phyloP scores from a whole-genome alignment of 371 early-diverging fungal species.

The Actinomucor elegans region DNA sequence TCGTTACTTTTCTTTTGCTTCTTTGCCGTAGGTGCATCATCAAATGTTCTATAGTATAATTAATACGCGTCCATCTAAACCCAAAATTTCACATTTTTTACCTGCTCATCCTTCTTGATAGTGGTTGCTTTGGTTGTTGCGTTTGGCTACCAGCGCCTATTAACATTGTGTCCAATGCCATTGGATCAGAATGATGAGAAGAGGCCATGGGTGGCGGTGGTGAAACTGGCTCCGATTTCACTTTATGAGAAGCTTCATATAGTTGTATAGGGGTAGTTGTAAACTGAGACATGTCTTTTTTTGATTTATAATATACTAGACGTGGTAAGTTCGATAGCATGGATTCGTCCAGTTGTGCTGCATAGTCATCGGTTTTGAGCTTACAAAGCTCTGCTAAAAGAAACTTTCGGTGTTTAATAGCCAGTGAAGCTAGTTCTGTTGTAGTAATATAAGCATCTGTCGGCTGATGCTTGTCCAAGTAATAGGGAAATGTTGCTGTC shows the following conservation, averaged over 20 bases:
- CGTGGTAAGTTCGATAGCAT: slow-evolving; percentile 26
- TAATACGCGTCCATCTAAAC: neutral
- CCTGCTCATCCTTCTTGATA: slow-evolving; percentile 26
- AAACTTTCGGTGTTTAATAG: slow-evolving; percentile 17
- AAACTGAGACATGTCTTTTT: slow-evolving; percentile 5
- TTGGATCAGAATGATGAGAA: slow-evolving; percentile 22
- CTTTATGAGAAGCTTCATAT: neutral
- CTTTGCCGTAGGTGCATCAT: slow-evolving; percentile 13
- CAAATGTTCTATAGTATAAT: slow-evolving; percentile 8
- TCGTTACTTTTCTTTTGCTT: slow-evolving; percentile 7
- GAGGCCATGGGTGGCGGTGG: slow-evolving; percentile 28
- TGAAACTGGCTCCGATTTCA: slow-evolving; percentile 39
- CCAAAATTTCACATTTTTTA: no score
- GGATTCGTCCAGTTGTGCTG: slow-evolving; percentile 34
- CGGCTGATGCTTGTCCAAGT: neutral
- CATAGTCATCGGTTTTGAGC: slow-evolving; percentile 38
- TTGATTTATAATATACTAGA: slow-evolving; percentile 12
- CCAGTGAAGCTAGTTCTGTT: slow-evolving; percentile 6
- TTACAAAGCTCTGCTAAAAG: slow-evolving; percentile 44
- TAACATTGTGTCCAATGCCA: slow-evolving; percentile 33
- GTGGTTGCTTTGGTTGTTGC: no score
- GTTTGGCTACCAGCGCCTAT: slow-evolving; percentile 29
- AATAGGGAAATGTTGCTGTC: neutral
- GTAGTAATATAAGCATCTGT: slow-evolving; percentile 3
- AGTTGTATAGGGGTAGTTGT: slow-evolving; percentile 4